phyloP scores from a whole-genome alignment of 1,284 basidiomycete genomes.

The Kwoniella shivajii region DNA sequence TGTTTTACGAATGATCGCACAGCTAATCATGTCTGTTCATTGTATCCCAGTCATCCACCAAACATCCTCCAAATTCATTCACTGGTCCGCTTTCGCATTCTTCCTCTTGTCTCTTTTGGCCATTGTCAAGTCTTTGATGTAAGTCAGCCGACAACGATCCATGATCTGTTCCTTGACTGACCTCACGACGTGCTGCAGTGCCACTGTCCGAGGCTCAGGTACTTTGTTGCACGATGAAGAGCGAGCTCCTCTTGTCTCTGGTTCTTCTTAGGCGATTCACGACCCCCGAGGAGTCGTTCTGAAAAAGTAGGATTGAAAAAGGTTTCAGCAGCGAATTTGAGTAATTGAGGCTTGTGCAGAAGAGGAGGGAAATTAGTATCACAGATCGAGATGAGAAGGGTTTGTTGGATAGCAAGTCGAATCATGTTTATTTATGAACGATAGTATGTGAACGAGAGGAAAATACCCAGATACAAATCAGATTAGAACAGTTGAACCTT shows the following conservation, averaged over 20 bases:
- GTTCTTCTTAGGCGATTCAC: conserved; percentile 25
- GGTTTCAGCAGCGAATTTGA: neutral
- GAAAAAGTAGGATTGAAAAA: neutral
- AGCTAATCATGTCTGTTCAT: neutral
- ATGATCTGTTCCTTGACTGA: neutral
- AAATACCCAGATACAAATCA: too few relatives aligned
- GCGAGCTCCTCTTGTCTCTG: conserved; percentile 68
- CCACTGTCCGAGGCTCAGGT: conserved; percentile 50
- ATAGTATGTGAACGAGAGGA: too few relatives aligned
- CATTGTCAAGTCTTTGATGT: conserved; percentile 66
- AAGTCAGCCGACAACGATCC: neutral
- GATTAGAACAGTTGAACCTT: too few relatives aligned
- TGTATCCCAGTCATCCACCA: conserved; percentile 61
- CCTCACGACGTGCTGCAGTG: conserved; percentile 30
- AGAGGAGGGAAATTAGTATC: neutral
- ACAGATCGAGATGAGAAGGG: neutral
- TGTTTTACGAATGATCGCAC: neutral
- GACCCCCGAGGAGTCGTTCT: too few relatives aligned
- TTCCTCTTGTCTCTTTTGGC: conserved; percentile 81
- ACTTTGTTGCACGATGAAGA: conserved; percentile 76
- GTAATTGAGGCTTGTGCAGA: neutral
- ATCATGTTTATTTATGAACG: too few relatives aligned
- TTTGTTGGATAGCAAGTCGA: too few relatives aligned
- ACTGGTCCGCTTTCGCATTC: conserved; percentile 85
- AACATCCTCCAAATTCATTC: conserved; percentile 67